Conservation (phyloP, 169 alveolate genomes). For the Eimeria tenella region DNA sequence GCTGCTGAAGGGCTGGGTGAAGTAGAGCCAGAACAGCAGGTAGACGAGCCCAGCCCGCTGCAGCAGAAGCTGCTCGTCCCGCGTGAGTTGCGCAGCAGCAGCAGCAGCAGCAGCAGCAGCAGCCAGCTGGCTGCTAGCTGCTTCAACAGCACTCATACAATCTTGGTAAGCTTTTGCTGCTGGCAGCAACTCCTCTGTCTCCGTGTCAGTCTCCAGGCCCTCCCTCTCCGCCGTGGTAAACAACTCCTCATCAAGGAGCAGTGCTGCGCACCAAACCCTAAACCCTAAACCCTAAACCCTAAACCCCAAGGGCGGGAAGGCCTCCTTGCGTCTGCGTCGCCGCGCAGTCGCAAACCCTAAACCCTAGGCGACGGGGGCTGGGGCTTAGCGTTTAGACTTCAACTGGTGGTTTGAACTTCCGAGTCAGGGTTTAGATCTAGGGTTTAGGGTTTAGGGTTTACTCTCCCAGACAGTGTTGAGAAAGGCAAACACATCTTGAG, state of each 20-base stretch:
- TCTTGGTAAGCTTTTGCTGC: slow-evolving; percentile 27
- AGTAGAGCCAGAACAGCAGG: slow-evolving; percentile 17
- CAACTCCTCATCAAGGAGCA: neutral
- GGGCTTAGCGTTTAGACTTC: too few species aligned
- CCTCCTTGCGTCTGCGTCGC: too few species aligned
- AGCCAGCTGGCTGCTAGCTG: neutral
- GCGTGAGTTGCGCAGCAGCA: neutral
- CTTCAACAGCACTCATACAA: neutral
- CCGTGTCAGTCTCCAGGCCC: neutral
- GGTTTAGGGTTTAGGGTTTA: slow-evolving; percentile 34
- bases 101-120: slow-evolving; percentile 42
- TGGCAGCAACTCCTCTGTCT: neutral
- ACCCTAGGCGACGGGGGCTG: too few species aligned
- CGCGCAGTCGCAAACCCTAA: too few species aligned
- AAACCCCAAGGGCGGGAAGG: neutral
- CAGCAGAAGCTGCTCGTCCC: neutral
- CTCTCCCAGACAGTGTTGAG: neutral
- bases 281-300: slow-evolving; percentile 39
- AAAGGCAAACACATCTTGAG: neutral
- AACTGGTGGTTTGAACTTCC: too few species aligned
- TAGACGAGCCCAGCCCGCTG: slow-evolving; percentile 12
- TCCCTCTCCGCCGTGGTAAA: neutral
- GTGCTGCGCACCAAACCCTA: neutral
- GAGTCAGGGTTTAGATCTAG: neutral
- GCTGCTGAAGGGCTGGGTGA: slow-evolving; percentile 11